Conservation (phyloP, 2,329 filamentous ascomycete species). For the Epichloe hybrida region DNA sequence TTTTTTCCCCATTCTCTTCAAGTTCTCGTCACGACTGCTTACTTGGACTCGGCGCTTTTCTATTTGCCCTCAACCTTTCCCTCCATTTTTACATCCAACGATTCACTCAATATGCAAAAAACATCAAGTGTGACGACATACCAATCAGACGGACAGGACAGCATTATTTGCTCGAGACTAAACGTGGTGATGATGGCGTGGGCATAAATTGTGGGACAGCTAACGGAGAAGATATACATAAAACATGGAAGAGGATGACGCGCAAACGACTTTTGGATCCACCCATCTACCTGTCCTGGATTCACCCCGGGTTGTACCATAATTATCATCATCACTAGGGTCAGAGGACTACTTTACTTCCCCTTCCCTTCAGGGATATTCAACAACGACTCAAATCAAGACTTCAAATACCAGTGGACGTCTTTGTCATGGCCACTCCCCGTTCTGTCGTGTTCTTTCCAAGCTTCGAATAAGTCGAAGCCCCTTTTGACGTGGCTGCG, state of each 20-base stretch:
- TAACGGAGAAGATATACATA: neutral
- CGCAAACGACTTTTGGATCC: neutral
- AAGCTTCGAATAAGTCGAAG: no score
- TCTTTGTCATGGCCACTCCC: no score
- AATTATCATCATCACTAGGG: neutral
- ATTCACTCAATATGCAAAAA: neutral
- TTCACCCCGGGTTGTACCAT: neutral
- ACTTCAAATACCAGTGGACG: neutral
- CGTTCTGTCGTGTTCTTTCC: no score
- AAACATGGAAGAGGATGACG: neutral
- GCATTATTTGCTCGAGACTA: neutral
- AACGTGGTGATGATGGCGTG: neutral
- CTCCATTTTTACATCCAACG: no score
- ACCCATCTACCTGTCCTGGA: neutral
- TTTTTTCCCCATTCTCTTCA: neutral
- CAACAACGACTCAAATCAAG: neutral
- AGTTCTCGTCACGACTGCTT: neutral
- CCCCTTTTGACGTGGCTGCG: no score
- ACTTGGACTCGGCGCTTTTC: no score
- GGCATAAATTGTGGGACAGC: neutral
- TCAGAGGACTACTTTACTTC: neutral
- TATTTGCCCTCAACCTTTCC: no score
- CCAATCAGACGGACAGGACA: neutral
- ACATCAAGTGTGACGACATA: neutral
- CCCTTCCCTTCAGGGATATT: neutral